Conservation (phyloP, 495 filamentous ascomycete genomes). For the Aspergillus olivimuriae region DNA sequence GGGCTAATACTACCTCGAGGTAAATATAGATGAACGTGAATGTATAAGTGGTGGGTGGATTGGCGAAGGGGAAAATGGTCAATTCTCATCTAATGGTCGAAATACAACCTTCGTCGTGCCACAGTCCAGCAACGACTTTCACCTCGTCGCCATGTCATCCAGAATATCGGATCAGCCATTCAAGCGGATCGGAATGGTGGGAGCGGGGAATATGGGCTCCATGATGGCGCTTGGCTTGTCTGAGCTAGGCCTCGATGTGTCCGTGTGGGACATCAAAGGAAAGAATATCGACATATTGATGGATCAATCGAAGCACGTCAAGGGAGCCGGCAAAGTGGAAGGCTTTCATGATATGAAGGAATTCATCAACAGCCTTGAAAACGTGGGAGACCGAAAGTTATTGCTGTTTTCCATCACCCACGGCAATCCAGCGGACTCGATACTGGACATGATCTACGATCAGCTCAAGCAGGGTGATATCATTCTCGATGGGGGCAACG, state of each 20-base stretch:
- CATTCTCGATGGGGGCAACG: slow-evolving; percentile 67
- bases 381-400: slow-evolving; percentile 30
- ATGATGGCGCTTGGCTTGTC: slow-evolving; percentile 61
- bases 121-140: no score
- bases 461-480: slow-evolving; percentile 58
- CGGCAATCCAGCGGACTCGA: slow-evolving; percentile 59
- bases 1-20: no score
- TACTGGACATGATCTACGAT: slow-evolving; percentile 51
- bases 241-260: slow-evolving; percentile 55
- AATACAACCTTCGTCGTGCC: no score
- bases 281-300: slow-evolving; percentile 40
- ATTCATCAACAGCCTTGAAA: slow-evolving; percentile 34
- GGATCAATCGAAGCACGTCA: slow-evolving; percentile 14
- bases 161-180: slow-evolving; percentile 20
- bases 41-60: no score
- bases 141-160: no score
- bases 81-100: no score
- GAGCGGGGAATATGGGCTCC: slow-evolving; percentile 60
- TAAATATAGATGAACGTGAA: no score
- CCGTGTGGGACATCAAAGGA: slow-evolving; percentile 50
- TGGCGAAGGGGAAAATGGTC: no score
- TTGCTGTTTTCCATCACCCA: slow-evolving; percentile 68
- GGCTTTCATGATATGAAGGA: slow-evolving; percentile 33
- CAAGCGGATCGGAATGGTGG: slow-evolving; percentile 54
- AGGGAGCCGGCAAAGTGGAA: slow-evolving; percentile 28